Percentiles rank a stretch among this genome's conserved stretches.
Evolutionary conservation across 768 basidiomycete species (phyloP).

Genomic region (Termitomyces sp.): DNA sequence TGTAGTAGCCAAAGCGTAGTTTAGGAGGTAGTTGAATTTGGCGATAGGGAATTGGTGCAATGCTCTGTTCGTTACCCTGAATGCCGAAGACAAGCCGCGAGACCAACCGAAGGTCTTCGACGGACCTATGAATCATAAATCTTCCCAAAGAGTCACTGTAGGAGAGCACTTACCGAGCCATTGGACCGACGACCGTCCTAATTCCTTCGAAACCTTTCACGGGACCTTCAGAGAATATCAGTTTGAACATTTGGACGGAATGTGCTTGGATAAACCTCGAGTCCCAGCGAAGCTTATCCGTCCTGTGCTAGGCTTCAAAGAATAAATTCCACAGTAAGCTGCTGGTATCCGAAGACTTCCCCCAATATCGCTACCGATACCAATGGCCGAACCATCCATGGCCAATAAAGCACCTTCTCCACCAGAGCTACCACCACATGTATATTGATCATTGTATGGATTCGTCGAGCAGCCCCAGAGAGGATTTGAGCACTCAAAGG

Average conservation of each 20-base stretch:
- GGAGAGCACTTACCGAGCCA: constrained; percentile 47
- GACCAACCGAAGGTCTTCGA: constrained; percentile 65
- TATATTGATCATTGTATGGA: constrained; percentile 56
- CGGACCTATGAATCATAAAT: constrained; percentile 36
- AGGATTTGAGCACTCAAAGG: constrained; percentile 83
- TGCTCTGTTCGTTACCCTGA: constrained; percentile 33
- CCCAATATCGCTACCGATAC: constrained; percentile 81
- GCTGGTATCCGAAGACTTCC: constrained; percentile 81
- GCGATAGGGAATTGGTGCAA: constrained; percentile 59
- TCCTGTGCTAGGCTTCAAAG: constrained; percentile 63
- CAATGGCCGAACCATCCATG: constrained; percentile 72
- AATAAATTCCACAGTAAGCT: constrained; percentile 72
- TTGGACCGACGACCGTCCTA: constrained; percentile 51
- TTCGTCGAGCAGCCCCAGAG: constrained; percentile 72
- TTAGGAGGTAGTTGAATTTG: constrained; percentile 48
- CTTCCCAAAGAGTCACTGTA: constrained; percentile 3
- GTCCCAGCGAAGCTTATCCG: constrained; percentile 50
- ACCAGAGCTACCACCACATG: constrained; percentile 77
- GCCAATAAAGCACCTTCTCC: constrained; percentile 80
- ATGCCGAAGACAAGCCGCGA: constrained; percentile 49
- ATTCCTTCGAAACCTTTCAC: constrained; percentile 71
- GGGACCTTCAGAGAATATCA: constrained; percentile 31
- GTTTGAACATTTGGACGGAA: background rate
- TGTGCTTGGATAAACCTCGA: constrained; percentile 26
- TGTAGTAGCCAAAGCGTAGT: constrained; percentile 74